Evolutionary conservation across 2,329 filamentous ascomycete genomes (phyloP).

Genomic region (Paracamarosporium sp.): DNA sequence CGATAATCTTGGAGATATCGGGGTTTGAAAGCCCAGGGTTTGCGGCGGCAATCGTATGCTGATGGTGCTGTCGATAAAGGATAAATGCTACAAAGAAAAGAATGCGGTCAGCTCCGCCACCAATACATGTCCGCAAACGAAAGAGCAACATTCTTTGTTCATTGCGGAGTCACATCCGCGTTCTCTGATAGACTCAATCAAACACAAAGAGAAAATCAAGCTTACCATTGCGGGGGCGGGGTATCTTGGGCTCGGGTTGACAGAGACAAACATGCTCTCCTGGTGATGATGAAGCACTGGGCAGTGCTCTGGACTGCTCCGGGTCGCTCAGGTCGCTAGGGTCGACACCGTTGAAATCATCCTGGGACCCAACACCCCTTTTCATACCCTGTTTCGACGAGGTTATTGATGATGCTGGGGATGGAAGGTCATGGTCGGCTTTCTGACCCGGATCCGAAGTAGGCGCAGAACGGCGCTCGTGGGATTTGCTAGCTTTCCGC

Average conservation of each 20-base stretch:
- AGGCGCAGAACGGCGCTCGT: constrained; percentile 31
- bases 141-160: constrained; percentile 38
- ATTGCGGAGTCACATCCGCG: constrained; percentile 13
- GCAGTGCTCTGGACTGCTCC: constrained; percentile 24
- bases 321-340: constrained; percentile 20
- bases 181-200: constrained; percentile 10
- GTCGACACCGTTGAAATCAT: constrained; percentile 23
- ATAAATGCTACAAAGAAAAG: constrained; percentile 79
- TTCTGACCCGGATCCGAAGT: constrained; percentile 22
- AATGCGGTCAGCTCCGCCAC: constrained; percentile 8
- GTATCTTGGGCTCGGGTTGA: constrained; percentile 74
- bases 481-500: constrained; percentile 37
- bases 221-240: constrained; percentile 74
- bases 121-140: constrained; percentile 30
- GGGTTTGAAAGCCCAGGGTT: constrained; percentile 93
- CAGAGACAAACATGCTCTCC: constrained; percentile 68
- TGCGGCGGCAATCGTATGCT: constrained; percentile 78
- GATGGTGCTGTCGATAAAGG: constrained; percentile 91
- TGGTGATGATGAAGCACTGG: constrained; percentile 38
- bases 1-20: constrained; percentile 97
- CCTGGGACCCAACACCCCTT: constrained; percentile 28
- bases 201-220: constrained; percentile 35
- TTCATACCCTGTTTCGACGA: constrained; percentile 34
- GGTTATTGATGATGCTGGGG: constrained; percentile 17
- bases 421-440: constrained; percentile 26